Evolutionary conservation across 169 alveolate genomes (phyloP), one percentile per base, ranked within the genome.

Genomic region (Plasmodium vinckei): DNA sequence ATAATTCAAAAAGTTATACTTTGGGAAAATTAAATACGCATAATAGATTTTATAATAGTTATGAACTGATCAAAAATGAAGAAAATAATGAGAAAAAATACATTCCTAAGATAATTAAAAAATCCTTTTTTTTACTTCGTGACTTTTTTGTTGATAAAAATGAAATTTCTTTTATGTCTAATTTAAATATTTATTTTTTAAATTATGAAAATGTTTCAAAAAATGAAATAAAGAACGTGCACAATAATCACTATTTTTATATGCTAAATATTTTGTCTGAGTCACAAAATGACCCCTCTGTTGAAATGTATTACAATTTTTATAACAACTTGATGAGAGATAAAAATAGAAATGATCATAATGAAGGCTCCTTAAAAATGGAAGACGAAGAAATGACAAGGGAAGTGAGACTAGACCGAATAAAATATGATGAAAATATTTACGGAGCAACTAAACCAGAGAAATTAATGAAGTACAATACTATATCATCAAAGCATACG

Each of bases 181-280:
- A 54, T 27, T 54, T 82, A 9, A 56, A 79, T 57, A 23, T 49
- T 82, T 33, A 33, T 47, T 82, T 46, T 82, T 65, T 82, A 44
- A 82, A 65, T 19, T 67, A 42, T 70, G 23, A 65, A 42, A 53
- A 69, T 68, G 60, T 82, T 44, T 19, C 25, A 25, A 82, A 56
- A 59, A 82, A 42, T 12, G 59, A 82, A 67, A 67, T 82, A 82
- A 65, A 65, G 19, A 82, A 82, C 33, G 23, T 72, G 19, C 19
- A 56, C 23, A 82, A 82, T 25, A 59, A 56, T 7, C 10, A 82
- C n/a, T 82, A 82, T 53, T 54, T 67, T 12, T 68, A 27, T 25
- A 82, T 82, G 90, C 2, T 75, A 57, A 44, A 75, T 13, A 75
- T 63, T 75, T 63, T 75, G 67, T 44, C 23, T 19, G 77, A 63